Evolutionary conservation across 2,329 filamentous ascomycete genomes (phyloP).

Genomic region (Cladosporium phlei): DNA sequence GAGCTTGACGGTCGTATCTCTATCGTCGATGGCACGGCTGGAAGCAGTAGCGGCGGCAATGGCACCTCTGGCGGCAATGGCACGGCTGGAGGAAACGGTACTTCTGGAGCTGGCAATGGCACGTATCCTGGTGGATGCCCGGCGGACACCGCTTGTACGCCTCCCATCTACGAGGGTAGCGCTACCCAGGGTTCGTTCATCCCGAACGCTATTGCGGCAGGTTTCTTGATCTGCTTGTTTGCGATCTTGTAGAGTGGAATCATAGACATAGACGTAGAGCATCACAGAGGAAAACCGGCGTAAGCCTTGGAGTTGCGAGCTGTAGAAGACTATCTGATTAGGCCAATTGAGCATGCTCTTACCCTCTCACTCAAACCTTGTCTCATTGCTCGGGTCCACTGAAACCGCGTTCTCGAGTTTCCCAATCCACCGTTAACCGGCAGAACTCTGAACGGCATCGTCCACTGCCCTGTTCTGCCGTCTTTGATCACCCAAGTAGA

Average conservation of each 20-base stretch:
- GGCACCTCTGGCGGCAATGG: constrained; percentile 2
- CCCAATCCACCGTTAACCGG: no score
- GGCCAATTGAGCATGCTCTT: no score
- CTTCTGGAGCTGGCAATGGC: constrained; percentile 7
- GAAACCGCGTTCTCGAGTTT: no score
- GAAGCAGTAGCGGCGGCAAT: constrained; percentile 8
- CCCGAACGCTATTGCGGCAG: constrained; percentile 1
- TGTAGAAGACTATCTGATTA: no score
- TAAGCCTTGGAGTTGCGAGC: no score
- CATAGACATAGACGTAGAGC: no score
- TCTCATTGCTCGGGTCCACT: no score
- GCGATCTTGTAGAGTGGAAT: constrained; percentile 10
- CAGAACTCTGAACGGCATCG: no score
- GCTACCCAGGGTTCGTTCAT: constrained; percentile 3
- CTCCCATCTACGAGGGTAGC: constrained; percentile 4
- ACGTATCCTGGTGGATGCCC: constrained; percentile 1
- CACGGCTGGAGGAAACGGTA: constrained; percentile 4
- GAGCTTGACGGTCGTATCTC: constrained; percentile 47
- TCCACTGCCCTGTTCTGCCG: no score
- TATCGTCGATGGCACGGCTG: constrained; percentile 22
- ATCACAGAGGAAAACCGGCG: no score
- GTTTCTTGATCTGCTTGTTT: constrained; percentile 8
- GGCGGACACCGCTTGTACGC: constrained; percentile 6
- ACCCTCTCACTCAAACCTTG: no score
- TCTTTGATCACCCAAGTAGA: no score